Percentiles rank a stretch among this genome's conserved stretches.
phyloP scores from a whole-genome alignment of 2,329 filamentous ascomycete genomes.

The Blastomyces parvus region DNA sequence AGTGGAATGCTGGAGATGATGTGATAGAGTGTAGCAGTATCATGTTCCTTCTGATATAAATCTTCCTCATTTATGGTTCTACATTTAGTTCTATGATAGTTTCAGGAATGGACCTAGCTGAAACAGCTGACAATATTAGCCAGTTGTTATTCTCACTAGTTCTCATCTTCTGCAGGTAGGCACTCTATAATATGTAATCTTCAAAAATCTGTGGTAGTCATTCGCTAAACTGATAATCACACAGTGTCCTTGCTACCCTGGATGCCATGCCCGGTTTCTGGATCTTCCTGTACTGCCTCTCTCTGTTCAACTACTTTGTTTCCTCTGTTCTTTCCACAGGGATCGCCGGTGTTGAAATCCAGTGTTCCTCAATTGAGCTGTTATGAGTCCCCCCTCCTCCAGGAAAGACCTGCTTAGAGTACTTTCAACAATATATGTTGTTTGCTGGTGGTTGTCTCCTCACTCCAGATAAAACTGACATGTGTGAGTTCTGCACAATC shows the following conservation, averaged over 20 bases:
- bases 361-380: constrained; percentile 29
- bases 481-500: constrained; percentile 44
- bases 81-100: constrained; percentile 68
- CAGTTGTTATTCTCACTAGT: constrained; percentile 51
- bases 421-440: constrained; percentile 36
- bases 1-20: constrained; percentile 34
- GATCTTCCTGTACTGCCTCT: constrained; percentile 66
- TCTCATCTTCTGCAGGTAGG: constrained; percentile 46
- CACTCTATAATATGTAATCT: neutral
- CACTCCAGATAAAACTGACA: constrained; percentile 36
- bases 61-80: constrained; percentile 61
- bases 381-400: constrained; percentile 41
- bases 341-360: constrained; percentile 22
- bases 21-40: constrained; percentile 50
- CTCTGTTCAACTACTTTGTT: constrained; percentile 55
- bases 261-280: constrained; percentile 58
- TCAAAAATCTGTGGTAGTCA: neutral
- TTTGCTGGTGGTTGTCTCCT: constrained; percentile 32
- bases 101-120: constrained; percentile 57
- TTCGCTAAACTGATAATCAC: neutral
- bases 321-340: constrained; percentile 33
- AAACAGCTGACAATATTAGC: constrained; percentile 56
- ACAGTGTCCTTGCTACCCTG: constrained; percentile 42
- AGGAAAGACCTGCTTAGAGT: constrained; percentile 51
- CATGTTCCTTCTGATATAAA: constrained; percentile 54